Evolutionary conservation across 73 alveolate species (phyloP).

Genomic region (Symbiodinium pilosum): DNA sequence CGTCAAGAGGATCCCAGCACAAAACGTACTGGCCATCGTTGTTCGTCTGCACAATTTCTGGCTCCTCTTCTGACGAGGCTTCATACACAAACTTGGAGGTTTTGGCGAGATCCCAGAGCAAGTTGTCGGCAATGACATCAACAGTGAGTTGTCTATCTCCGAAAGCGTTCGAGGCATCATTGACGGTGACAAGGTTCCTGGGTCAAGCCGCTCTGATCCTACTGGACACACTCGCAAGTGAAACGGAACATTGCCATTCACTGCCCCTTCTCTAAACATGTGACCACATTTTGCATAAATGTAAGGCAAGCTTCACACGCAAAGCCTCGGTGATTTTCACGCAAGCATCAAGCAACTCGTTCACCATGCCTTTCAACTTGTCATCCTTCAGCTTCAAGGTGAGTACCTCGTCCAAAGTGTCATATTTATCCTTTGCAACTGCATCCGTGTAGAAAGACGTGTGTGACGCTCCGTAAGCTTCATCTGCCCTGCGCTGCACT

Average conservation of each 20-base stretch:
- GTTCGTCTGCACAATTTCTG: constrained; percentile 93
- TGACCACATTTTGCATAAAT: background rate
- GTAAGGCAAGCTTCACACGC: background rate
- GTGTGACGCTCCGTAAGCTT: constrained; percentile 93
- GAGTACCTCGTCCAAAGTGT: constrained; percentile 82
- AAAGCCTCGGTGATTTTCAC: constrained; percentile 89
- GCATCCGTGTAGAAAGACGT: constrained; percentile 95
- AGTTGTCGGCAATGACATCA: constrained; percentile 95
- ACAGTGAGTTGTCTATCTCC: constrained; percentile 94
- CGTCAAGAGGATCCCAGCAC: constrained; percentile 94
- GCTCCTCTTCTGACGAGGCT: constrained; percentile 94
- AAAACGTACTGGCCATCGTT: constrained; percentile 80
- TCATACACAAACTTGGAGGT: constrained; percentile 46
- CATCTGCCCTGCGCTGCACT: constrained; percentile 72
- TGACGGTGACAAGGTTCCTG: constrained; percentile 69
- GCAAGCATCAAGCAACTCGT: constrained; percentile 84
- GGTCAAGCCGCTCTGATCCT: constrained; percentile 65
- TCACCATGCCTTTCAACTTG: constrained; percentile 69
- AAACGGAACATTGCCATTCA: too few species aligned
- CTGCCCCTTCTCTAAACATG: too few species aligned
- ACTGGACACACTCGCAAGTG: too few species aligned
- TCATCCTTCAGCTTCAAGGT: constrained; percentile 27
- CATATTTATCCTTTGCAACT: constrained; percentile 93
- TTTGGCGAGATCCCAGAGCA: constrained; percentile 94
- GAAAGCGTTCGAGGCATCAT: constrained; percentile 90